phyloP scores from a whole-genome alignment of 2,329 filamentous ascomycete species.

The Diaporthe helianthi region DNA sequence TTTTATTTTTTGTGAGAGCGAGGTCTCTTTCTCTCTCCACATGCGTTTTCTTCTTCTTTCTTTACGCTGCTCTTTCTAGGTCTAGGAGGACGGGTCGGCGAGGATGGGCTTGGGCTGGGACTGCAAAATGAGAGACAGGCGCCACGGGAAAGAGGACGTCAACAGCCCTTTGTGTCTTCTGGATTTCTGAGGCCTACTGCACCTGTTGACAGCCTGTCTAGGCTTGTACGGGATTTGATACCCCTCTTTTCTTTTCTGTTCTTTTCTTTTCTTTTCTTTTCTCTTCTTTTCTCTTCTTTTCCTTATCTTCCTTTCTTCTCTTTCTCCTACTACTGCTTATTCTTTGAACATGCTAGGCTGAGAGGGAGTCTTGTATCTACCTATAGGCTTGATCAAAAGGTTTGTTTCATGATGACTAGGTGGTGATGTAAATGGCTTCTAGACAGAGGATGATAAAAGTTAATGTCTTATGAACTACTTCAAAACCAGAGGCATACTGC shows the following conservation, averaged over 20 bases:
- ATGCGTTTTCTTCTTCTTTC: not conserved
- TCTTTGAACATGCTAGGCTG: slow-evolving; percentile 16
- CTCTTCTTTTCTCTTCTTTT: slow-evolving; percentile 2
- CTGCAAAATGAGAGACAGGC: not conserved
- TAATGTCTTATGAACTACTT: slow-evolving; percentile 25
- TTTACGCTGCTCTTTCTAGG: not conserved
- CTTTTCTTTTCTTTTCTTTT: not conserved
- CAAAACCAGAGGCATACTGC: not conserved
- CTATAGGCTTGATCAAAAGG: not conserved
- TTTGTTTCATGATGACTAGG: slow-evolving; percentile 12
- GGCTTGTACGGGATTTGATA: slow-evolving; percentile 33
- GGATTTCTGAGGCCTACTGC: slow-evolving; percentile 2
- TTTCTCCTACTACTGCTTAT: slow-evolving; percentile 11
- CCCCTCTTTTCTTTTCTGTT: slow-evolving; percentile 20
- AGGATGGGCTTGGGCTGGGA: not conserved
- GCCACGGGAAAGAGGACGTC: not conserved
- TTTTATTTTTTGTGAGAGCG: not conserved
- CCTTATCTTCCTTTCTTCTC: not conserved
- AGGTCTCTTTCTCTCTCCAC: not conserved
- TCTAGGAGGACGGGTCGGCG: not conserved
- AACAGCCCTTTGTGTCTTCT: not conserved
- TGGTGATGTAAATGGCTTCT: slow-evolving; percentile 16
- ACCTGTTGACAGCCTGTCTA: slow-evolving; percentile 8
- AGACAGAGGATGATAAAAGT: slow-evolving; percentile 17
- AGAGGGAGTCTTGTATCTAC: slow-evolving; percentile 11